Evolutionary conservation across 75 land plant genomes (phyloP).

Genomic region (Selaginella tamariscina): DNA sequence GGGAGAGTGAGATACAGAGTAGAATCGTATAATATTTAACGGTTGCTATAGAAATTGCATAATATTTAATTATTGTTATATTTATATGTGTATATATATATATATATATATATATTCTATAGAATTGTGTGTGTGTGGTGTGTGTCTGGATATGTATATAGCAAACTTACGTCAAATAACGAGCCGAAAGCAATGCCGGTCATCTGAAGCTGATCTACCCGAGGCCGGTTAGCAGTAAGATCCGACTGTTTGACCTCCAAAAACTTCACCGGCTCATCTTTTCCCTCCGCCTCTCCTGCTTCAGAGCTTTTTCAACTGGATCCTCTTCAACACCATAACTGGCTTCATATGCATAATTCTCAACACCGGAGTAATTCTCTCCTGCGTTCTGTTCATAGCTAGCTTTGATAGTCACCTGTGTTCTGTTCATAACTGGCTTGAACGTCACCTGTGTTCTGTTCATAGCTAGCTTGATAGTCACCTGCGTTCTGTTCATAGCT

Average conservation of each 20-base stretch:
- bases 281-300: slow-evolving; percentile 43
- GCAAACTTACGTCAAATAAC: slow-evolving; percentile 50
- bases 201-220: slow-evolving; percentile 66
- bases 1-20: not conserved
- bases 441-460: not conserved
- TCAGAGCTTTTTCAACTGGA: slow-evolving; percentile 19
- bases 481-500: not conserved
- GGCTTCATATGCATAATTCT: not conserved
- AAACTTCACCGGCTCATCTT: slow-evolving; percentile 36
- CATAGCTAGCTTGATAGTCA: not conserved
- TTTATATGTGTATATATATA: too few species aligned
- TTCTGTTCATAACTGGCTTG: not conserved
- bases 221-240: slow-evolving; percentile 51
- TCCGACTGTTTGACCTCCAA: slow-evolving; percentile 92
- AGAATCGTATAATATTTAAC: not conserved
- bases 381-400: not conserved
- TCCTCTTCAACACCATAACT: slow-evolving; percentile 5
- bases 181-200: slow-evolving; percentile 99
- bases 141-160: too few species aligned
- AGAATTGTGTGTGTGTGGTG: too few species aligned
- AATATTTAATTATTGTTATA: too few species aligned
- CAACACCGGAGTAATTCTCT: not conserved
- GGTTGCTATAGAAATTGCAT: not conserved
- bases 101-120: too few species aligned
- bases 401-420: not conserved